Conservation (phyloP, 2,329 filamentous ascomycete genomes). For the Fusarium torreyae region DNA sequence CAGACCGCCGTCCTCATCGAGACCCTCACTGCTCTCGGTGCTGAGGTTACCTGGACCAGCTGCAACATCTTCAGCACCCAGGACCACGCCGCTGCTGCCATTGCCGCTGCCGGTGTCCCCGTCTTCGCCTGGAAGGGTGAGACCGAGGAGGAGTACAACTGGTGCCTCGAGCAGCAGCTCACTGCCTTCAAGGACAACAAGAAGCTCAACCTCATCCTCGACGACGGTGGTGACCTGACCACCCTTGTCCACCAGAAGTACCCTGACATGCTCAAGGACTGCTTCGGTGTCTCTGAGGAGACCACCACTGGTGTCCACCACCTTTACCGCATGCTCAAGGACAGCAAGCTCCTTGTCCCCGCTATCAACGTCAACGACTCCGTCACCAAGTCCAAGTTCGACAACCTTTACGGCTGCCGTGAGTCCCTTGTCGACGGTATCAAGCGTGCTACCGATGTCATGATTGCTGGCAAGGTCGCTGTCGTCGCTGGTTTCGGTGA, state of each 20-base stretch:
- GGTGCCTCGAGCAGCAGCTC: constrained; percentile 99
- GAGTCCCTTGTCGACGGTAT: constrained; percentile 99
- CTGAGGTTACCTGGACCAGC: constrained; percentile 98
- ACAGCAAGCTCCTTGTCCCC: constrained; percentile 88
- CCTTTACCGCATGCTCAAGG: constrained; percentile 98
- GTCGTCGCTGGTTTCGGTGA: constrained; percentile 99
- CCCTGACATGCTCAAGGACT: constrained; percentile 97
- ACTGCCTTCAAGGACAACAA: constrained; percentile 95
- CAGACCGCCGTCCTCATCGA: constrained; percentile 99
- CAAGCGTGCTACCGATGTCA: constrained; percentile 99
- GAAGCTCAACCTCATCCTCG: constrained; percentile 98
- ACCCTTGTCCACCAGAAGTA: constrained; percentile 98
- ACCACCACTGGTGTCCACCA: constrained; percentile 99
- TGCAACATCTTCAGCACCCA: constrained; percentile 99
- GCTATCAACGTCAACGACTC: constrained; percentile 99
- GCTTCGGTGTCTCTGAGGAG: constrained; percentile 99
- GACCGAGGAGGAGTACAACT: constrained; percentile 99
- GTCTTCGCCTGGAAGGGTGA: constrained; percentile 88
- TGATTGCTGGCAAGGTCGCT: constrained; percentile 99
- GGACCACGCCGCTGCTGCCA: constrained; percentile 97
- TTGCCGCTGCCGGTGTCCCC: constrained; percentile 92
- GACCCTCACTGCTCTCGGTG: constrained; percentile 93
- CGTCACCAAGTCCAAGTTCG: constrained; percentile 99
- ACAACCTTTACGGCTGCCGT: constrained; percentile 99
- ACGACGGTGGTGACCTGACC: constrained; percentile 98